Conservation (phyloP, 2,329 filamentous ascomycete species). For the Aspergillus clavatus region DNA sequence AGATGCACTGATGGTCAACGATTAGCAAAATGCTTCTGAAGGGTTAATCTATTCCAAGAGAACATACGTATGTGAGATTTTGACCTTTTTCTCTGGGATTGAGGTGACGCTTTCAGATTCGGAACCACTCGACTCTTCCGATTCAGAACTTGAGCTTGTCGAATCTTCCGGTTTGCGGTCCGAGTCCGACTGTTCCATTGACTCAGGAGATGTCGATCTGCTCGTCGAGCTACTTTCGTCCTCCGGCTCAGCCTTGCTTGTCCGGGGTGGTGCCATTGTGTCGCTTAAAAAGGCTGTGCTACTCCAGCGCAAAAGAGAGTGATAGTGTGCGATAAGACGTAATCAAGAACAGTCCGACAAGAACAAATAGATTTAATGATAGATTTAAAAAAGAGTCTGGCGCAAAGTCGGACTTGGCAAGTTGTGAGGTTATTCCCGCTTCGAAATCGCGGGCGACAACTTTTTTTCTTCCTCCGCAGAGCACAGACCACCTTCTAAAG, state of each 20-base stretch:
- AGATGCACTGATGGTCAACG: constrained; percentile 3
- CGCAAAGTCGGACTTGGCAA: background rate
- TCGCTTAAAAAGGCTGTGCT: too few species aligned
- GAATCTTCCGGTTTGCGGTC: constrained; percentile 15
- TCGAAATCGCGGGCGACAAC: constrained; percentile 16
- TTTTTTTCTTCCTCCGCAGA: constrained; percentile 39
- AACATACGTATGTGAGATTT: background rate
- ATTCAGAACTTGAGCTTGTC: constrained; percentile 17
- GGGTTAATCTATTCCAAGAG: background rate
- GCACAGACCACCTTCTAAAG: constrained; percentile 37
- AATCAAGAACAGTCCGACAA: background rate
- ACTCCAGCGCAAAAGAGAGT: too few species aligned
- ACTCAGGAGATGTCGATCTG: constrained; percentile 25
- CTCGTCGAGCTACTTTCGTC: constrained; percentile 24
- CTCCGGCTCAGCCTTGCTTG: constrained; percentile 8
- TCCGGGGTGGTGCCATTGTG: constrained; percentile 22
- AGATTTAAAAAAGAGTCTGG: background rate
- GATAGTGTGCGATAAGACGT: too few species aligned
- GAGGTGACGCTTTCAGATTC: background rate
- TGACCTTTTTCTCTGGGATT: constrained; percentile 17
- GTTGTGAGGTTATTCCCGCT: constrained; percentile 8
- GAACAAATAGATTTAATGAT: background rate
- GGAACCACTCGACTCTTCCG: constrained; percentile 16
- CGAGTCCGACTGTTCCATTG: constrained; percentile 19
- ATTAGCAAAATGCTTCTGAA: background rate